These are phyloP conservation scores for Macrolepiota albuminosa DNA, from an alignment of 768 basidiomycete genomes.

Conservation along the genomic window DNA sequence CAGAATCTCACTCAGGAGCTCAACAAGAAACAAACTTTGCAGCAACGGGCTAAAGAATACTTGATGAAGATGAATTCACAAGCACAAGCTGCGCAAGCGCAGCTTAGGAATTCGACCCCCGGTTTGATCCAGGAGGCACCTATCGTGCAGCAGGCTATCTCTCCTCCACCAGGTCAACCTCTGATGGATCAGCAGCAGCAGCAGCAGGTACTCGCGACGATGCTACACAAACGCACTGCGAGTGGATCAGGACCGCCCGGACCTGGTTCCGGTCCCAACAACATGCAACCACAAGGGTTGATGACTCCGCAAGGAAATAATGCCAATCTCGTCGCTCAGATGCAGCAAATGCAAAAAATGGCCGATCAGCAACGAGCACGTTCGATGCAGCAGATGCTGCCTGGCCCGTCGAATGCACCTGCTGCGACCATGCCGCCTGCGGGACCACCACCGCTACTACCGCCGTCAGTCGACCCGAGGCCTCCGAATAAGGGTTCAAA, in stretches of 20 bases:
- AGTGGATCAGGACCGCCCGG: constrained; percentile 4
- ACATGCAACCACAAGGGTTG: constrained; percentile 3
- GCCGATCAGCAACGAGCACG: constrained; percentile 34
- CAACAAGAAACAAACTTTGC: constrained; percentile 2
- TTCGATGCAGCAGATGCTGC: constrained; percentile 12
- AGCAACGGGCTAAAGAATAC: constrained; percentile 6
- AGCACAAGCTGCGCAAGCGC: constrained; percentile 7
- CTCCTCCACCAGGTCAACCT: background rate
- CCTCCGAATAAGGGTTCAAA: background rate
- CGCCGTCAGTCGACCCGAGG: constrained; percentile 2
- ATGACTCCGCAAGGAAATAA: constrained; percentile 10
- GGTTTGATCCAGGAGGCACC: background rate
- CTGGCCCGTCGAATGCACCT: background rate
- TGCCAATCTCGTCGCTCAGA: constrained; percentile 30
- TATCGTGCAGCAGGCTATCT: background rate
- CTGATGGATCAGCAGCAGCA: constrained; percentile 21
- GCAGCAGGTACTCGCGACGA: constrained; percentile 20
- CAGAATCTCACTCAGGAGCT: constrained; percentile 13
- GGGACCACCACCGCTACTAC: background rate
- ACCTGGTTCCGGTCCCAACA: constrained; percentile 7
- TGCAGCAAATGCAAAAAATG: constrained; percentile 50
- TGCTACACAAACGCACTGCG: constrained; percentile 17
- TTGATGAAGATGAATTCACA: background rate
- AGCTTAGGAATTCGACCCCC: background rate
- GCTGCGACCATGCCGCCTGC: background rate